Conservation (phyloP, 352 stramenopile genomes). For the Pythium grandisporangium region DNA sequence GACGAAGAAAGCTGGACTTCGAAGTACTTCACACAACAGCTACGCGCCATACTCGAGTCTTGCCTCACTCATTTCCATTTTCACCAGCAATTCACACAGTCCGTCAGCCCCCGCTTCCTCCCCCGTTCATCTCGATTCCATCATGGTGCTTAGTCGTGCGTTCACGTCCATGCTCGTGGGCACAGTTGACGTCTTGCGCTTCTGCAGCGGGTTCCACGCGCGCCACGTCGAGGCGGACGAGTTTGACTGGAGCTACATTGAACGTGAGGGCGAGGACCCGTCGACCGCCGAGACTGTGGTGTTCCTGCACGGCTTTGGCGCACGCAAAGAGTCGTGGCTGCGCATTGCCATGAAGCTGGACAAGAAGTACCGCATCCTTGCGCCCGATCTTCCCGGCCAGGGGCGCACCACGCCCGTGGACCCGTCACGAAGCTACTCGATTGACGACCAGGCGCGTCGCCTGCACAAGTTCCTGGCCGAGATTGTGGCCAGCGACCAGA, state of each 20-base stretch:
- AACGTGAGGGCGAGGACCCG: constrained; percentile 29
- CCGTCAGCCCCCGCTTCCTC: too few species aligned
- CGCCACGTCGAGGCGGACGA: constrained; percentile 33
- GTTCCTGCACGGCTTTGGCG: constrained; percentile 68
- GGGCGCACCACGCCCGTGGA: constrained; percentile 46
- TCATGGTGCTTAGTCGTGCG: constrained; percentile 15
- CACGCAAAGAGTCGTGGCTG: constrained; percentile 59
- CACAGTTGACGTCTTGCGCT: constrained; percentile 41
- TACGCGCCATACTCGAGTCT: too few species aligned
- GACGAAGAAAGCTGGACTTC: too few species aligned
- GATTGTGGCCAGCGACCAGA: constrained; percentile 30
- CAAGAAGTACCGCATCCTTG: constrained; percentile 41
- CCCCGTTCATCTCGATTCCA: too few species aligned
- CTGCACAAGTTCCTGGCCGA: constrained; percentile 51
- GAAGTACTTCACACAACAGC: too few species aligned
- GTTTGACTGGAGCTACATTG: constrained; percentile 71
- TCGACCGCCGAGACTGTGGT: constrained; percentile 39
- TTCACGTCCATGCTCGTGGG: constrained; percentile 20
- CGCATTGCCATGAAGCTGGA: constrained; percentile 38
- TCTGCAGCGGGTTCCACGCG: constrained; percentile 34
- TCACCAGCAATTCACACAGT: too few species aligned
- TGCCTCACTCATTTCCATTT: too few species aligned
- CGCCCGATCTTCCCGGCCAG: constrained; percentile 64
- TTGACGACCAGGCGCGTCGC: constrained; percentile 36
- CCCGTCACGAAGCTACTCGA: constrained; percentile 30